Percentiles rank a stretch among this genome's conserved stretches.
Evolutionary conservation across 352 stramenopile species (phyloP).

Genomic region (Globisporangium barbulae): DNA sequence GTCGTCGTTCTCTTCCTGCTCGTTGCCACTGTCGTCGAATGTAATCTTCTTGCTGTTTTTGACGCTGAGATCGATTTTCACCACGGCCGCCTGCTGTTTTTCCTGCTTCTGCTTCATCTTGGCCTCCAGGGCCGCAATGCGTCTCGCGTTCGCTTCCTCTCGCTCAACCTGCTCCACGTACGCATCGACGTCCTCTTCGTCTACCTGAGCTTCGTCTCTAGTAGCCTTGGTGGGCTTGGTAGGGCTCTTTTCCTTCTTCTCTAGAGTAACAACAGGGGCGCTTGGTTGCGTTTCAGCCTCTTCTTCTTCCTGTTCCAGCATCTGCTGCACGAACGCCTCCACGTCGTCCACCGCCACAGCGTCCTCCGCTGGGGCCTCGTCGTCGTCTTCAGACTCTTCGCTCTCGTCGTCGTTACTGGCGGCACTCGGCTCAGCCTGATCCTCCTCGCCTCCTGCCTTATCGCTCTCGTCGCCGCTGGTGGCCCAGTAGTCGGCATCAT

Average conservation of each 20-base stretch:
- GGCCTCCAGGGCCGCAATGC: constrained; percentile 54
- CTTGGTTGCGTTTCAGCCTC: neutral
- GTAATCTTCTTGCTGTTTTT: constrained; percentile 66
- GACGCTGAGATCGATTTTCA: constrained; percentile 22
- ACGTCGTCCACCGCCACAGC: constrained; percentile 25
- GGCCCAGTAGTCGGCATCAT: constrained; percentile 21
- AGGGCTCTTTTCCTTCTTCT: neutral
- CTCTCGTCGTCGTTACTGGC: constrained; percentile 1
- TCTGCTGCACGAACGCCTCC: constrained; percentile 38
- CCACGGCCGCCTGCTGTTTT: constrained; percentile 30
- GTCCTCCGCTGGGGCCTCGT: constrained; percentile 5
- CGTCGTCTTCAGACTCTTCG: constrained; percentile 8
- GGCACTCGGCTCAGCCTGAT: neutral
- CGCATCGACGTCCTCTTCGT: constrained; percentile 10
- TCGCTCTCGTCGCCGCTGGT: constrained; percentile 16
- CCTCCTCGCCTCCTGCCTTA: neutral
- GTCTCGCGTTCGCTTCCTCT: constrained; percentile 36
- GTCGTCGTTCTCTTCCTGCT: constrained; percentile 33
- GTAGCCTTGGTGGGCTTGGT: neutral
- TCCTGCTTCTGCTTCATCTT: constrained; percentile 26
- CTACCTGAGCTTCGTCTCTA: neutral
- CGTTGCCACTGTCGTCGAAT: constrained; percentile 68
- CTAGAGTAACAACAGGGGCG: neutral
- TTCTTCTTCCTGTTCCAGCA: constrained; percentile 20
- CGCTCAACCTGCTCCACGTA: constrained; percentile 14